These are phyloP conservation scores for Fusarium continuum DNA, from an alignment of 2,329 filamentous ascomycete genomes.

Conservation along the genomic window DNA sequence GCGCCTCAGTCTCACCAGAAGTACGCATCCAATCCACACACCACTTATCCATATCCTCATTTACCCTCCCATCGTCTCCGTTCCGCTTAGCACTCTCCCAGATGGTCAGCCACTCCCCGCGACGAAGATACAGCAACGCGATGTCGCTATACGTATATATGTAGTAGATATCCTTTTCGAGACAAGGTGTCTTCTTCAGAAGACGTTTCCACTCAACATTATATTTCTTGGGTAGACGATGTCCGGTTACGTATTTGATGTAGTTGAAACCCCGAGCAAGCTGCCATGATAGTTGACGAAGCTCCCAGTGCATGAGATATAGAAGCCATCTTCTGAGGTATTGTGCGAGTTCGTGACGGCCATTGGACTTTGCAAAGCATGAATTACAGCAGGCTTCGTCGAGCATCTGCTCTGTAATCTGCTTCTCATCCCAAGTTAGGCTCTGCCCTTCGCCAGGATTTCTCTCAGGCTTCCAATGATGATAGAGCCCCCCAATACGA, in stretches of 20 bases:
- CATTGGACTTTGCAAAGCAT: slow-evolving; percentile 4
- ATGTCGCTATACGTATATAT: neutral
- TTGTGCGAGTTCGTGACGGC: neutral
- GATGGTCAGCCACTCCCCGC: neutral
- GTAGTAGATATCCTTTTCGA: accelerated
- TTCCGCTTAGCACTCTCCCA: neutral
- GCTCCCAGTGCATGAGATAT: neutral
- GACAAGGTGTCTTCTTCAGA: neutral
- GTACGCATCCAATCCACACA: neutral
- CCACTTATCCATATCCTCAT: neutral
- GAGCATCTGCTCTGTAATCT: neutral
- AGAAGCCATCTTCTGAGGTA: neutral
- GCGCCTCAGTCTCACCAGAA: neutral
- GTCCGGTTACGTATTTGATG: accelerated
- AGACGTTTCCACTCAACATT: neutral
- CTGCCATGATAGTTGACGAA: neutral
- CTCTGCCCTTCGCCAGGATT: accelerated
- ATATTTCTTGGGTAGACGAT: neutral
- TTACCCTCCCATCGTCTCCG: neutral
- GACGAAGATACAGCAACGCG: neutral
- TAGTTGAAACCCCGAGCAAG: neutral
- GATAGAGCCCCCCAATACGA: neutral
- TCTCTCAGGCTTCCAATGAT: neutral
- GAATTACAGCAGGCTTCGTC: slow-evolving; percentile 5
- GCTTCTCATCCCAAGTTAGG: neutral